Percentiles rank a stretch among this genome's conserved stretches.
Conservation (phyloP, 306 rosid genomes). For the Cajanus cajan region DNA sequence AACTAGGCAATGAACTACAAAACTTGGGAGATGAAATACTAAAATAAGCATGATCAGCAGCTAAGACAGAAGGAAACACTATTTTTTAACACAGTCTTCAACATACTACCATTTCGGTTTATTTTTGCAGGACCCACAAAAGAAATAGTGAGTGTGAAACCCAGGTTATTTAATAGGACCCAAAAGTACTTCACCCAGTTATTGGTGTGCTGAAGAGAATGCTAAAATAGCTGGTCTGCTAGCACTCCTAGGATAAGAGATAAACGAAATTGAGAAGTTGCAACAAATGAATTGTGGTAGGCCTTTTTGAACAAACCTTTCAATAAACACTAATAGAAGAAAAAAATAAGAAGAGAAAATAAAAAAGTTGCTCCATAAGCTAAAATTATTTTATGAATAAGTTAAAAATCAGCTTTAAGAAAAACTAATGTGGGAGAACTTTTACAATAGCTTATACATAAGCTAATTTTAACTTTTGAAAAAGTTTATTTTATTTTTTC, state of each 20-base stretch:
- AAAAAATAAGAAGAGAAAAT: no score
- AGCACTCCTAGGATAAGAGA: not conserved
- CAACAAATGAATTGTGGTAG: not conserved
- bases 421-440: no score
- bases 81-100: not conserved
- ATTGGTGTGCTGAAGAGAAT: not conserved
- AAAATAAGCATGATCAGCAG: slow-evolving; percentile 11
- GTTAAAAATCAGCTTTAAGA: no score
- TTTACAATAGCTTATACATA: no score
- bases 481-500: no score
- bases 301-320: not conserved
- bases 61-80: not conserved
- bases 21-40: slow-evolving; percentile 9
- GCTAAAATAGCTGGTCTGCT: not conserved
- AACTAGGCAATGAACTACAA: slow-evolving; percentile 9
- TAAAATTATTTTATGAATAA: no score
- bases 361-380: no score
- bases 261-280: not conserved
- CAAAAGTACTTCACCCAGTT: not conserved
- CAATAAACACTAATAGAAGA: no score
- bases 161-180: not conserved
- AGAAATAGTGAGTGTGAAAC: not conserved
- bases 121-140: not conserved
- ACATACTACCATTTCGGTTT: not conserved
- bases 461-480: no score